These are phyloP conservation scores for Malbranchea cinnamomea DNA, from an alignment of 2,329 filamentous ascomycete species.

Conservation along the genomic window DNA sequence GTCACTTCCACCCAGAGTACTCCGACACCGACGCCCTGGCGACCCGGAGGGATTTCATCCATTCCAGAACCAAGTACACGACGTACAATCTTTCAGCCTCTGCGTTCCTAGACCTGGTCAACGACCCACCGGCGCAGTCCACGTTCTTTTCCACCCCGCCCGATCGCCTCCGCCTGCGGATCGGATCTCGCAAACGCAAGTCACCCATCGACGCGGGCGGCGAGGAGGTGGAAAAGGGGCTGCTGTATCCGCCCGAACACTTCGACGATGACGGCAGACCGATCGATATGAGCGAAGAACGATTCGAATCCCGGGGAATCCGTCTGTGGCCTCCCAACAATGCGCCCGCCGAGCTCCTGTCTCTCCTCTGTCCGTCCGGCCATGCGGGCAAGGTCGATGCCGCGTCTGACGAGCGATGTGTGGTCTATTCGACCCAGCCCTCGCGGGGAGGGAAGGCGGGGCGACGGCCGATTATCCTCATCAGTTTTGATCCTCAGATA, in stretches of 20 bases:
- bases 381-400: constrained; percentile 14
- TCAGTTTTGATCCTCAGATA: constrained; percentile 12
- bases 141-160: constrained; percentile 16
- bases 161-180: constrained; percentile 27
- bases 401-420: constrained; percentile 9
- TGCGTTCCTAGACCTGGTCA: constrained; percentile 30
- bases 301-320: constrained; percentile 24
- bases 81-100: constrained; percentile 26
- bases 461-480: constrained; percentile 8
- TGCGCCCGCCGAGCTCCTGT: constrained; percentile 22
- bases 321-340: constrained; percentile 28
- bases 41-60: constrained; percentile 25
- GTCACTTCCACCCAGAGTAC: constrained; percentile 28
- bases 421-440: constrained; percentile 10
- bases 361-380: constrained; percentile 25
- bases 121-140: constrained; percentile 19
- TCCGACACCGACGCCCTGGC: constrained; percentile 11
- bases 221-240: constrained; percentile 12
- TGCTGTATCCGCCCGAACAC: constrained; percentile 18
- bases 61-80: constrained; percentile 30
- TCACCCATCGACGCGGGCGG: constrained; percentile 22
- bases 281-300: constrained; percentile 23
- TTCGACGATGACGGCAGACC: constrained; percentile 13
- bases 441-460: constrained; percentile 3
- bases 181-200: constrained; percentile 28